Percentiles rank a stretch among this genome's conserved stretches.
phyloP scores from a whole-genome alignment of 176 grass and related monocot species.

The Miscanthus lutarioriparius region DNA sequence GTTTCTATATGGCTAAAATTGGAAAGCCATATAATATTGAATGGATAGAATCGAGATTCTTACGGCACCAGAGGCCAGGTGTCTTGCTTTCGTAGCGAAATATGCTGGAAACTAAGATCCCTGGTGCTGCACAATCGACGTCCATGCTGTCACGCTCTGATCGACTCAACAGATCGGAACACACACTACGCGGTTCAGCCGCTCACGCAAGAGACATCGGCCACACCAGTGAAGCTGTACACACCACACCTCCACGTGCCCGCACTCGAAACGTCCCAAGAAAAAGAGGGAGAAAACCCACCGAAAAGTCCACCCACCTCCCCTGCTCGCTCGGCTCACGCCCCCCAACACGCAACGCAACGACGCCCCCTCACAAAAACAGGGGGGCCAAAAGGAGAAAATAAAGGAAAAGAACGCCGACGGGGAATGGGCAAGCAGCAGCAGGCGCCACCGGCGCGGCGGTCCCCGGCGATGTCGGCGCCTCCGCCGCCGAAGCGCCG shows the following conservation, averaged over 20 bases:
- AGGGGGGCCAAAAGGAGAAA: conserved; percentile 5
- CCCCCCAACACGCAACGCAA: conserved; percentile 47
- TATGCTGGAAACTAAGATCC: background rate
- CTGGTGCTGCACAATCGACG: background rate
- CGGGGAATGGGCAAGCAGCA: conserved; percentile 80
- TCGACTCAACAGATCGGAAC: background rate
- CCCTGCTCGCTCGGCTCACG: conserved; percentile 3
- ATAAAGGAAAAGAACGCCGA: background rate
- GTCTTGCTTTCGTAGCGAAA: background rate
- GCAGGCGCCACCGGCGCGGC: conserved; percentile 41
- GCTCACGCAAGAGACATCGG: background rate
- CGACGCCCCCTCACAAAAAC: conserved; percentile 14
- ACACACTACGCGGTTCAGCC: background rate
- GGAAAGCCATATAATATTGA: background rate
- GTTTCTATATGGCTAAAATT: background rate
- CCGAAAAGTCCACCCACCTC: conserved; percentile 45
- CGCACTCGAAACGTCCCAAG: background rate
- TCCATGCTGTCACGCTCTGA: background rate
- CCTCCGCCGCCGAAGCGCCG: conserved; percentile 45
- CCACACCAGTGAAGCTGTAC: background rate
- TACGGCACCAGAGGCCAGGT: background rate
- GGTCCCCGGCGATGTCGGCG: conserved; percentile 53
- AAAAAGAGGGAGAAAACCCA: conserved; percentile 8
- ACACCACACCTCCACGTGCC: conserved; percentile 19
- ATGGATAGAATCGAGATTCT: background rate